Percentiles rank a stretch among this genome's conserved stretches.
phyloP scores from a whole-genome alignment of 1,139 yeast genomes.

The Blastobotrys proliferans region DNA sequence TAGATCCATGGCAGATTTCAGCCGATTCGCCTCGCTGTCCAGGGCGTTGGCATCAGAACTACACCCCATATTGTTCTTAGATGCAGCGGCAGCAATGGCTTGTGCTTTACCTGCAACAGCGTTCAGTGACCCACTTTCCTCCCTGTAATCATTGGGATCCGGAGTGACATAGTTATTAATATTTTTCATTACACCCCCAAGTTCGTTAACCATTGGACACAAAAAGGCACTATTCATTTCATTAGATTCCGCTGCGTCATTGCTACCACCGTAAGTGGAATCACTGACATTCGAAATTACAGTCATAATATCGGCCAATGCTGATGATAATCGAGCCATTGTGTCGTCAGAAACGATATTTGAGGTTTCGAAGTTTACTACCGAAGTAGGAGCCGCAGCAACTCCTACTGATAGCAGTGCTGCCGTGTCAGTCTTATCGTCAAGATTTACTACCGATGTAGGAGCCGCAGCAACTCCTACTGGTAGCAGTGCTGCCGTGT shows the following conservation, averaged over 20 bases:
- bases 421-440: background rate
- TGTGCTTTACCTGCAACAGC: slow-evolving; percentile 1
- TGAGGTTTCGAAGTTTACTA: too few species aligned
- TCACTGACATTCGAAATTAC: background rate
- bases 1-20: too few species aligned
- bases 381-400: too few species aligned
- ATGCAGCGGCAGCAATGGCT: slow-evolving; percentile 1
- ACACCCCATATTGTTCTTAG: slow-evolving; percentile 4
- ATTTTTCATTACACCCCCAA: slow-evolving; percentile 2
- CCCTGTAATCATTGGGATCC: background rate
- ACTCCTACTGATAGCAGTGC: background rate
- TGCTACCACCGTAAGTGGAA: background rate
- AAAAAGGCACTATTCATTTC: slow-evolving; percentile 3
- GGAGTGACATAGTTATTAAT: slow-evolving; percentile 1
- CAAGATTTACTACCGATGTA: background rate
- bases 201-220: slow-evolving; percentile 9
- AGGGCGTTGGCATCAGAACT: background rate
- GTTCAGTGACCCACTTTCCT: background rate
- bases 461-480: too few species aligned
- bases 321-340: background rate
- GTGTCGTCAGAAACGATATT: slow-evolving; percentile 2
- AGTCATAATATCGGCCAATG: slow-evolving; percentile 2
- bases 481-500: slow-evolving; percentile 4
- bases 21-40: background rate
- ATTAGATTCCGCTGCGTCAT: background rate